Conservation (phyloP, 2,329 filamentous ascomycete genomes). For the Zymoseptoria brevis region DNA sequence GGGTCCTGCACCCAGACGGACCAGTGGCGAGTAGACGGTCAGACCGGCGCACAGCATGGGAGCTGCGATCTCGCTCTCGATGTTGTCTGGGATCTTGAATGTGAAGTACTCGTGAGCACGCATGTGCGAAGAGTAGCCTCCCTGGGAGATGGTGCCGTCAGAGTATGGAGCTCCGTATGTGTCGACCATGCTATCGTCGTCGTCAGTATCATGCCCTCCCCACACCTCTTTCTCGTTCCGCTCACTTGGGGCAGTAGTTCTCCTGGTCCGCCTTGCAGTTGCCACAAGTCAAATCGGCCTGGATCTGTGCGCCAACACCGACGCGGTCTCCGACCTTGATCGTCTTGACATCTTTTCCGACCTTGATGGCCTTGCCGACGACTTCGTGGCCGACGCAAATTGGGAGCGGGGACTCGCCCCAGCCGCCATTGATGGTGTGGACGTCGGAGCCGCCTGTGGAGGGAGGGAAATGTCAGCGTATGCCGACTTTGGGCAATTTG, state of each 20-base stretch:
- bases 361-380: conserved; percentile 43
- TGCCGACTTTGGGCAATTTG: conserved; percentile 21
- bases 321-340: conserved; percentile 40
- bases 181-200: conserved; percentile 33
- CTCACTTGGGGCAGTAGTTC: conserved; percentile 44
- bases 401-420: conserved; percentile 56
- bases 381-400: conserved; percentile 59
- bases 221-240: not conserved
- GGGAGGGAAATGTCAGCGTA: conserved; percentile 1
- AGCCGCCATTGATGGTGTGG: conserved; percentile 48
- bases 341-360: conserved; percentile 43
- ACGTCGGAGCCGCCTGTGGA: conserved; percentile 34
- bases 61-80: conserved; percentile 54
- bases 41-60: conserved; percentile 65
- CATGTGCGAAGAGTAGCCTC: conserved; percentile 61
- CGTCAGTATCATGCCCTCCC: not conserved
- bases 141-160: conserved; percentile 56
- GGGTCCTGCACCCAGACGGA: conserved; percentile 64
- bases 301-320: conserved; percentile 44
- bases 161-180: conserved; percentile 44
- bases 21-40: conserved; percentile 70
- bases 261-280: conserved; percentile 47
- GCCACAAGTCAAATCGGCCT: conserved; percentile 42
- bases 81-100: conserved; percentile 67
- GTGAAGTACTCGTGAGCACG: conserved; percentile 69